These are phyloP conservation scores for Globisporangium abappressorium DNA, from an alignment of 352 stramenopile genomes.

Conservation along the genomic window DNA sequence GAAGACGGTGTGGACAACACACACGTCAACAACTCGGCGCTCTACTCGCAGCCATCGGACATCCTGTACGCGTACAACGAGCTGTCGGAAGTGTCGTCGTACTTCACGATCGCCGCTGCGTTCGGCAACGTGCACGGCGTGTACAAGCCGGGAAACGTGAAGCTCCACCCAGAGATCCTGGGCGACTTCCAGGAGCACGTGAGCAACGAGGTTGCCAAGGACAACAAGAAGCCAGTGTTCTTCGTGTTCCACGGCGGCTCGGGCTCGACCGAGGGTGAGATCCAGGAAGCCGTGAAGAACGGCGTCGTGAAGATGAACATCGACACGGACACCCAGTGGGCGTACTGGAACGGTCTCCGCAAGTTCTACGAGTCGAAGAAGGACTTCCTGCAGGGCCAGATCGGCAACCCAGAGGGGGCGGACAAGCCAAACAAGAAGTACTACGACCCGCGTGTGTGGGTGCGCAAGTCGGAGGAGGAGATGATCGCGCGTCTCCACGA, in stretches of 20 bases:
- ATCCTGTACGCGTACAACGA: conserved; percentile 95
- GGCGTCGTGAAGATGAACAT: conserved; percentile 99
- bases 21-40: conserved; percentile 90
- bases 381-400: conserved; percentile 97
- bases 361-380: conserved; percentile 97
- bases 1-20: conserved; percentile 99
- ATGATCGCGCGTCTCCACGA: conserved; percentile 92
- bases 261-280: conserved; percentile 95
- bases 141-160: conserved; percentile 99
- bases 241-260: conserved; percentile 99
- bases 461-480: conserved; percentile 95
- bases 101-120: conserved; percentile 96
- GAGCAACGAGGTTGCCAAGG: conserved; percentile 55
- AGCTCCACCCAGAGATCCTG: conserved; percentile 97
- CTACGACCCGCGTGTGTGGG: conserved; percentile 97
- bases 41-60: conserved; percentile 94
- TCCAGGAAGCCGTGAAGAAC: conserved; percentile 94
- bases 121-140: conserved; percentile 98
- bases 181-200: conserved; percentile 94
- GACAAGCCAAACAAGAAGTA: conserved; percentile 99
- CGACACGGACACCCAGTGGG: conserved; percentile 99
- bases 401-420: conserved; percentile 96
- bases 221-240: conserved; percentile 94
- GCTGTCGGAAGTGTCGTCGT: conserved; percentile 87
- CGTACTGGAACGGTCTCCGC: conserved; percentile 98